Evolutionary conservation across 148 eudicot genomes (phyloP), one percentile per base, ranked within the genome.

Genomic region (Amaranthus palmeri): DNA sequence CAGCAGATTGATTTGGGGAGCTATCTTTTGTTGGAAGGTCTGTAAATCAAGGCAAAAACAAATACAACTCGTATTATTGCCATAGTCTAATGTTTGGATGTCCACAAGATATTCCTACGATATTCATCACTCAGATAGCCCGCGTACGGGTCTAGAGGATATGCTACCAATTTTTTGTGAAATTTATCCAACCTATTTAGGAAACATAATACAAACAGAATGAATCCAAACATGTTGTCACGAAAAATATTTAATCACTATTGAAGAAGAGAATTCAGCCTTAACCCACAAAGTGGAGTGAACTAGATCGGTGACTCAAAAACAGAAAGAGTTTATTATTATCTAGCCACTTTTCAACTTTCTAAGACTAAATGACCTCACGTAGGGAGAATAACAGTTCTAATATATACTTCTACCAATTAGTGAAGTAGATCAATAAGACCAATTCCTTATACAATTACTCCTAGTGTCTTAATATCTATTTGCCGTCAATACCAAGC

Each of bases 11-110:
- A 59, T 59, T 48, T 41, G 72, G 68, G 60, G 77, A 60, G 17
- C 43, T 53, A 61, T 46, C 45, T 40, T 55, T 65, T 6, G 9
- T n/a, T 18, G 82, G 74, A n/a, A 69, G 43, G 10, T 81, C 81
- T 76, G 81, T 74, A 51, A 11, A 11, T 10, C 65, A 64, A 78
- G 9, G 49, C 45, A 13, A 47, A 25, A 68, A 69, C 4, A 12
- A 55, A 41, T 14, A 50, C 25, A 61, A 49, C 6, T 14, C 49
- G 44, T 53, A 61, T 13, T 4, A 6, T 44, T 69, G 47, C 43
- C 57, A 42, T 9, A 45, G 52, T 17, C 2, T 47, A 43, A 36
- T 68, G 57, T 13, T 40, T 13, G 13, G 9, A 65, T 9, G 43
- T 46, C 41, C 17, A 47, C 8, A 58, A 14, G 4, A n/a, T 55